Conservation (phyloP, 495 filamentous ascomycete species). For the Tuber brumale region DNA sequence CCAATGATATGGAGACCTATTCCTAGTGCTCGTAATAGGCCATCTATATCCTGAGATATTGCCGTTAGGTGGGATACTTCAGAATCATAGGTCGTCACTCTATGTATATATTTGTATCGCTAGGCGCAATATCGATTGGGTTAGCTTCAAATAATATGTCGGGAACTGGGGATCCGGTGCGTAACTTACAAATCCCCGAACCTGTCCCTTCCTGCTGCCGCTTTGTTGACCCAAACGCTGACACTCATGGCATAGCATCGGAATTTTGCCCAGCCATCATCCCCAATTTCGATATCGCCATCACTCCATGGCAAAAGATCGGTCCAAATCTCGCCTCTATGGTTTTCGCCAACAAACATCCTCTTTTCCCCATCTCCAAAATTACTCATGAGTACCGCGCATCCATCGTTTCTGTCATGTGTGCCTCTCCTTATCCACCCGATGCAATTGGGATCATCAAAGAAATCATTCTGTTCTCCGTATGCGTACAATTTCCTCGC, state of each 20-base stretch:
- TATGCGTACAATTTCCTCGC: conserved; percentile 65
- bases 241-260: conserved; percentile 51
- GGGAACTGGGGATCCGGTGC: background rate
- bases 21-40: background rate
- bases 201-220: conserved; percentile 50
- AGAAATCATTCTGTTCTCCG: conserved; percentile 63
- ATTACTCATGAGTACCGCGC: conserved; percentile 57
- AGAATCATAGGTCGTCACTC: background rate
- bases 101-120: conserved; percentile 1
- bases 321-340: conserved; percentile 56
- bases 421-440: conserved; percentile 64
- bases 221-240: conserved; percentile 56
- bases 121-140: background rate
- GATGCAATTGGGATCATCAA: conserved; percentile 59
- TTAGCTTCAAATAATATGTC: background rate
- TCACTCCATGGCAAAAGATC: conserved; percentile 53
- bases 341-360: conserved; percentile 57
- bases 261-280: conserved; percentile 54
- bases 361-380: conserved; percentile 48
- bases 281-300: conserved; percentile 49
- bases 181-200: conserved; percentile 42
- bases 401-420: conserved; percentile 48
- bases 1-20: background rate
- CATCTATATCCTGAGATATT: background rate
- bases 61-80: background rate